Base-by-base conservation (phyloP, 2,329 filamentous ascomycete genomes). In the Huntiella bhutanensis region DNA sequence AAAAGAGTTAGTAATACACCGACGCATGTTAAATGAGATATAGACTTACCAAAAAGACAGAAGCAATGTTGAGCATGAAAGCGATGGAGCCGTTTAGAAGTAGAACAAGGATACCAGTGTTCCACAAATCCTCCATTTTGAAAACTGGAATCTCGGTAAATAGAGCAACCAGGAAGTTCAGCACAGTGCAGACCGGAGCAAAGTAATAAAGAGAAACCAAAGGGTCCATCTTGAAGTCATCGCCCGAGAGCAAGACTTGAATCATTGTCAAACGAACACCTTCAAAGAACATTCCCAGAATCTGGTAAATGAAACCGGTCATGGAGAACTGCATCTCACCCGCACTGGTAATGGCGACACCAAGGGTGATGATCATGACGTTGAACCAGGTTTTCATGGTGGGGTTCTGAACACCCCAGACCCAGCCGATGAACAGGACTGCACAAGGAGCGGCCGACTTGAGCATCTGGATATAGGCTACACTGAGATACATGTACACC, bases 141-240 rank as follows among this genome's bases (percentile, higher is more conserved):
- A 92, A 75, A 34, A 58, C 66, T 33, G 73, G 73, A 2, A 80
- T 59, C 62, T 92, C 83, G n/a, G 75, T 66, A 53, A 81, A 66
- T 49, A 83, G 59, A 51, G 80, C 75, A 33, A 84, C 75, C 34
- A 80, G 54, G 47, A 80, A 66, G 64, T 92, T 92, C 77, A 86
- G 85, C 55, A 79, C 62, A 42, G 82, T 81, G 62, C 84, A 92
- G 42, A 85, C 77, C 4, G 84, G 84, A 1, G 84, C 85, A 58
- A 84, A 92, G 68, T 92, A 92, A 70, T 92, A 92, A 16, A 92
- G 71, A 32, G 82, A 84, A 51, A 91, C 83, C 33, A 93, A 71
- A 33, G 84, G 83, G 57, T 91, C 82, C 84, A 92, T 91, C 67
- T 83, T 84, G 65, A 82, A 60, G 39, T 85, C 82, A 43, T 80